Conservation (phyloP, 179 eudicot species). For the Silene coronaria region DNA sequence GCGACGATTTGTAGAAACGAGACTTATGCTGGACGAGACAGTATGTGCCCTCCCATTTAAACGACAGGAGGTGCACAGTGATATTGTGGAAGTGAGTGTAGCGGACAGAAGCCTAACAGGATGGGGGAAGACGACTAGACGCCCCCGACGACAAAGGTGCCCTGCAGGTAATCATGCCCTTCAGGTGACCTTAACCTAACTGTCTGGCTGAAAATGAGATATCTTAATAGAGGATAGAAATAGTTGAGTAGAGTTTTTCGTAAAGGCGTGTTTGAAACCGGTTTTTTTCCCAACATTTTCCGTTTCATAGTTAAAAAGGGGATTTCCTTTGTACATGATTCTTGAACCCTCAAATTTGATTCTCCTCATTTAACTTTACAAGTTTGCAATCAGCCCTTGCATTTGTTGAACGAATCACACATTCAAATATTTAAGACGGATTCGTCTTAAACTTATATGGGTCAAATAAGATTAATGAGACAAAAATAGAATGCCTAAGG, state of each 20-base stretch:
- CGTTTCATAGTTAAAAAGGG: too few relatives aligned
- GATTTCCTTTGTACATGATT: too few relatives aligned
- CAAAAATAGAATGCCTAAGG: too few relatives aligned
- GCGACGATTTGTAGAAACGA: slow-evolving; percentile 32
- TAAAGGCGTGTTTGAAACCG: slow-evolving; percentile 1
- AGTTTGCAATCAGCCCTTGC: too few relatives aligned
- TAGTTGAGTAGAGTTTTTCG: slow-evolving; percentile 27
- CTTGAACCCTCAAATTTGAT: too few relatives aligned
- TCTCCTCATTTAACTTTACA: too few relatives aligned
- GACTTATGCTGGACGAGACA: slow-evolving; percentile 10
- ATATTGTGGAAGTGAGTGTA: slow-evolving; percentile 20
- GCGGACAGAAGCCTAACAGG: slow-evolving; percentile 71
- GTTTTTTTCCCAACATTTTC: background rate
- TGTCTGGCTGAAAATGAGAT: slow-evolving; percentile 1
- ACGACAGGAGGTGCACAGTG: slow-evolving; percentile 13
- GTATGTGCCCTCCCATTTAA: slow-evolving; percentile 18
- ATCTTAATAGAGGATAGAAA: slow-evolving; percentile 22
- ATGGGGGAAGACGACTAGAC: slow-evolving; percentile 92
- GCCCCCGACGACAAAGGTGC: slow-evolving; percentile 79
- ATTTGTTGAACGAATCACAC: too few relatives aligned
- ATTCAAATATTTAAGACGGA: too few relatives aligned
- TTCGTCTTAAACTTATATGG: too few relatives aligned
- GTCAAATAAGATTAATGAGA: too few relatives aligned
- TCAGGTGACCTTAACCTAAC: slow-evolving; percentile 29
- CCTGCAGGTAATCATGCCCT: slow-evolving; percentile 59